Base-by-base conservation (phyloP, 441 rosid genomes). In the Daphne laureola region DNA sequence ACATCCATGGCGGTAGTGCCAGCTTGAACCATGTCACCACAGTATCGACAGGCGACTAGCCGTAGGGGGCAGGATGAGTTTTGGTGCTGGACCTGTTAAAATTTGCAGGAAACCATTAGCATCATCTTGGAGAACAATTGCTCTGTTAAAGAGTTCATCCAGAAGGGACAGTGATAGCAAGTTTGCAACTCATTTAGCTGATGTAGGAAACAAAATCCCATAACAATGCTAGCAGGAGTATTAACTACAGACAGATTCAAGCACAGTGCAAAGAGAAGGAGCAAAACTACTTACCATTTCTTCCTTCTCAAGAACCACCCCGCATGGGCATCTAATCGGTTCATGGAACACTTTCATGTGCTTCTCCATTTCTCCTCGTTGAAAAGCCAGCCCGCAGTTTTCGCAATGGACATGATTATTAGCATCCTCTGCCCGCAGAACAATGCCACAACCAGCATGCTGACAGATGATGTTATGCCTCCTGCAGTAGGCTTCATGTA, bases 11-110 rank as follows among this genome's bases (percentile, higher is more conserved):
- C 87, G 1, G 80, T 74, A 60, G 58, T 78, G 49, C 95, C 98
- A 0, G 97, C 96, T 67, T 69, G 86, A 47, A 93, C 97, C 93
- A 90, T 84, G 70, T 89, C 98, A 42, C 98, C 97, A 16, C 98
- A 89, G 69, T 81, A 89, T 43, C 83, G 78, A 55, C 97, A 93
- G 0, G 87, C 64, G 18, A 89, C 75, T 18, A 89, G 70, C 4
- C 90, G 92, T 3, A 77, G 55, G 17, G 87, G 90, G 49, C 96
- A 92, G 42, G 53, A 68, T 14, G 86, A 81, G 49, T 73, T 78
- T 72, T 89, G 96, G 73, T 92, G 98, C 69, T 78, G 78, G 51
- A 92, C 87, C 96, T 92, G 73, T 54, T 64, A 43, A 46, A 43
- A 41, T 15, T 54, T 14, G 44, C 25, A 9, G 25, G 5, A 14